Evolutionary conservation across 1,139 yeast species (phyloP).

Genomic region (Sugiyamaella xylanicola): DNA sequence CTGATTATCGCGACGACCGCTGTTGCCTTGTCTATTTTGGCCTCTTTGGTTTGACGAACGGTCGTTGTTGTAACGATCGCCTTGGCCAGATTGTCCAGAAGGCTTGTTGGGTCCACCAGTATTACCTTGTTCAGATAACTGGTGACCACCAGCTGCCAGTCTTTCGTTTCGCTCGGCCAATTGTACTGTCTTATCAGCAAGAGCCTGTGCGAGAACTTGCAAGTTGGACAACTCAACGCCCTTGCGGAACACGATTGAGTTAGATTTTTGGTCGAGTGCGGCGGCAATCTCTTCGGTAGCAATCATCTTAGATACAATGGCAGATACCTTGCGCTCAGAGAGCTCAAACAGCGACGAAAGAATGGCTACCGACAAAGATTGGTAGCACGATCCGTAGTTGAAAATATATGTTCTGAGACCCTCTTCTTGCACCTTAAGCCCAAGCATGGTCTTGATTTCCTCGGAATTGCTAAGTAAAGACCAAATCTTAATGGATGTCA

Average conservation of each 20-base stretch:
- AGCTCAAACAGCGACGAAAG: slow-evolving; percentile 70
- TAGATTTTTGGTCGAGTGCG: slow-evolving; percentile 60
- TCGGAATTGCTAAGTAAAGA: slow-evolving; percentile 68
- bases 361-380: slow-evolving; percentile 70
- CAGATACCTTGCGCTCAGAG: slow-evolving; percentile 55
- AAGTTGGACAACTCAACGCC: slow-evolving; percentile 82
- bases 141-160: slow-evolving; percentile 74
- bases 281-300: slow-evolving; percentile 74
- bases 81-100: slow-evolving; percentile 21
- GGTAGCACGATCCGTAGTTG: slow-evolving; percentile 75
- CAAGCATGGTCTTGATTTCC: slow-evolving; percentile 67
- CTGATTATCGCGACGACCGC: slow-evolving; percentile 20
- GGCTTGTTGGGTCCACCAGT: slow-evolving; percentile 23
- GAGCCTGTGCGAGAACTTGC: slow-evolving; percentile 83
- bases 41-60: slow-evolving; percentile 18
- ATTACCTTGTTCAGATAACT: slow-evolving; percentile 33
- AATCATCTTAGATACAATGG: slow-evolving; percentile 73
- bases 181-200: slow-evolving; percentile 84
- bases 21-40: slow-evolving; percentile 23
- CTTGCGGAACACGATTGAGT: slow-evolving; percentile 60
- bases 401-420: slow-evolving; percentile 89
- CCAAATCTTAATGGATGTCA: slow-evolving; percentile 86
- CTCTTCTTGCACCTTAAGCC: slow-evolving; percentile 78
- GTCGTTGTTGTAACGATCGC: slow-evolving; percentile 18
- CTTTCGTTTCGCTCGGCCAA: slow-evolving; percentile 85